Base-by-base conservation (phyloP, 2,329 filamentous ascomycete genomes). In the Trichophyton equinum region DNA sequence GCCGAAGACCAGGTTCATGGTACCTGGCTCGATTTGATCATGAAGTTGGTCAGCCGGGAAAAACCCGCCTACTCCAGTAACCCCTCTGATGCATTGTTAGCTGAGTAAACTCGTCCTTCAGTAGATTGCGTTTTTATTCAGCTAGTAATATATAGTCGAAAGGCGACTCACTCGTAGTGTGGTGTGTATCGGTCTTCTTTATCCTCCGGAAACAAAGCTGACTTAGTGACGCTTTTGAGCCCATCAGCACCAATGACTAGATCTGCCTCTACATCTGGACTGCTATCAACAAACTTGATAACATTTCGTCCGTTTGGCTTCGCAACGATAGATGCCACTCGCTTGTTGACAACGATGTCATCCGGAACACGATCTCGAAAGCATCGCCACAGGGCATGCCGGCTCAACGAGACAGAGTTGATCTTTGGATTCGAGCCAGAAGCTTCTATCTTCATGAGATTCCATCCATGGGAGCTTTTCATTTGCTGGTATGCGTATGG, bases 41-140 rank as follows among this genome's bases (percentile, higher is more conserved):
- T 65, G 65, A 15, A 74, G 61, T 44, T 68, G 64, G 2, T 65
- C 62, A 0, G 66, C 62, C n/a, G 72, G 68, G 30, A 78, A 63
- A 62, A 79, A 78, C 11, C 77, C 76, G 20, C 78, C 77, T n/a
- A 80, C 71, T 8, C 78, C 76, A 2, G 74, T 71, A 13, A 77
- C 67, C 18, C 74, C 74, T 63, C 74, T 76, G 46, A 18, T 11
- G 2, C n/a, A 22, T 36, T 27, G 27, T 55, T 18, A 55, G 51
- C 2, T 46, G 18, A 3, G 42, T 0, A 11, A 4, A 13, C 27
- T 7, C 27, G 1, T 30, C 18, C n/a, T 11, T 46, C 49, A 56
- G 27, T 46, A 62, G 55, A 22, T 40, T 13, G 33, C 1, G 2
- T 13, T 2, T 36, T 38, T 13, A 3, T 13, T 38, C 46, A 5